phyloP scores from a whole-genome alignment of 129 eudicot genomes.

The Daucus carota region DH1_v3.0 NC_030382.2:53221501-53222000 shows the following conservation, averaged over 20 bases:
- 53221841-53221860: too few species aligned
- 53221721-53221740: not conserved
- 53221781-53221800: not conserved
- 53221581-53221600: slow-evolving; percentile 85
- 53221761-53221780: not conserved
- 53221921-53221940: too few species aligned
- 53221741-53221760: not conserved
- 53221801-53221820: too few species aligned
- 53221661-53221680: slow-evolving; percentile 54
- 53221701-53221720: slow-evolving; percentile 3
- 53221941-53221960: too few species aligned
- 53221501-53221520: slow-evolving; percentile 90
- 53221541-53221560: slow-evolving; percentile 35
- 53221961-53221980: too few species aligned
- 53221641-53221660: slow-evolving; percentile 80
- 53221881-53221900: too few species aligned
- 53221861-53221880: too few species aligned
- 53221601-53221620: slow-evolving; percentile 70
- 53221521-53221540: slow-evolving; percentile 71
- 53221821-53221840: too few species aligned
- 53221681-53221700: slow-evolving; percentile 40
- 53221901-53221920: too few species aligned
- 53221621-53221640: slow-evolving; percentile 82
- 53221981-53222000: too few species aligned
- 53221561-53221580: slow-evolving; percentile 64